Conservation (phyloP, 1,139 yeast genomes). For the Lodderomyces oxycetoniae region DNA sequence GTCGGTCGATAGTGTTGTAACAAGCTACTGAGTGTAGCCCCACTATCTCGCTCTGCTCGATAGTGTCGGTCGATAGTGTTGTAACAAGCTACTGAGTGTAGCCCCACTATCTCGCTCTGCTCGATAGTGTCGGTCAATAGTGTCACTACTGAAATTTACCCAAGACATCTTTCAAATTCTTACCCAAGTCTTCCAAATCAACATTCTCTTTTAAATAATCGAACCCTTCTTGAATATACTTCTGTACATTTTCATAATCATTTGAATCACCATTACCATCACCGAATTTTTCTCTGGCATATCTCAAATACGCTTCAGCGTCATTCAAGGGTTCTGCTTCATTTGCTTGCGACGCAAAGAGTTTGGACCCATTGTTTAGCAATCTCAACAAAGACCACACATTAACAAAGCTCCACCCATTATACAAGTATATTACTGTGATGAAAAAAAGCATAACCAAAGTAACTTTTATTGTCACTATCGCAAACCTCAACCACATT, state of each 20-base stretch:
- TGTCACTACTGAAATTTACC: slow-evolving; percentile 1
- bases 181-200: slow-evolving; percentile 1
- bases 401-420: slow-evolving; percentile 14
- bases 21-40: too few relatives aligned
- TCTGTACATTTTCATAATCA: background rate
- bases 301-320: slow-evolving; percentile 1
- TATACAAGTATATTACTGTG: slow-evolving; percentile 15
- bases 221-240: slow-evolving; percentile 2
- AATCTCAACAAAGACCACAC: background rate
- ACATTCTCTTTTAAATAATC: slow-evolving; percentile 2
- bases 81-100: too few relatives aligned
- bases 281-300: slow-evolving; percentile 1
- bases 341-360: background rate
- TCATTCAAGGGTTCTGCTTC: background rate
- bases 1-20: too few relatives aligned
- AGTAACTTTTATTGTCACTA: slow-evolving; percentile 18
- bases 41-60: too few relatives aligned
- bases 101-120: too few relatives aligned
- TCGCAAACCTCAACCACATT: slow-evolving; percentile 25
- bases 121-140: too few relatives aligned
- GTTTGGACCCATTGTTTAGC: background rate
- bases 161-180: slow-evolving; percentile 1
- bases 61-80: too few relatives aligned
- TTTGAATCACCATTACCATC: background rate
- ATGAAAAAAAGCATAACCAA: slow-evolving; percentile 12